These are phyloP conservation scores for Trypanosoma scelopori DNA, from an alignment of 208 protist genomes.

Conservation along the genomic window DNA sequence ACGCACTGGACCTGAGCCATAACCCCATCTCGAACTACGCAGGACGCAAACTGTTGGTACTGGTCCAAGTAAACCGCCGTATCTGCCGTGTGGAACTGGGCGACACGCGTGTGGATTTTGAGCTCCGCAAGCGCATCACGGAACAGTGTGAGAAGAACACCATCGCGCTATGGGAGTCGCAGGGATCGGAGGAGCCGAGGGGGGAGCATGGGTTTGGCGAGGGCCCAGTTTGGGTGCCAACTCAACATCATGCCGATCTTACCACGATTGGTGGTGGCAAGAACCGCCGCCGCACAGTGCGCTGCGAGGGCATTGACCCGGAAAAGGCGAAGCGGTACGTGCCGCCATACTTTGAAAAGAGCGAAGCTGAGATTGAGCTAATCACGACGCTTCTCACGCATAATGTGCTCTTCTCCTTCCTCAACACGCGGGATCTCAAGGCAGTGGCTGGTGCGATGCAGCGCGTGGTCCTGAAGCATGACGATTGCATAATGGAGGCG, in stretches of 20 bases:
- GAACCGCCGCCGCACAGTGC: constrained; percentile 78
- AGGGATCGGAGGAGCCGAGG: constrained; percentile 26
- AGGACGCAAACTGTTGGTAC: constrained; percentile 80
- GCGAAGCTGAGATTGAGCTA: constrained; percentile 66
- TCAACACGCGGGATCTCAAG: constrained; percentile 64
- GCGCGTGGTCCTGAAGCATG: constrained; percentile 64
- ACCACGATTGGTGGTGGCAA: constrained; percentile 70
- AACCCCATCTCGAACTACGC: constrained; percentile 92
- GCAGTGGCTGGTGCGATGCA: constrained; percentile 83
- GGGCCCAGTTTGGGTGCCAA: constrained; percentile 63
- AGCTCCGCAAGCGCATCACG: constrained; percentile 74
- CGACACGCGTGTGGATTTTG: constrained; percentile 87
- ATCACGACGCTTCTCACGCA: constrained; percentile 76
- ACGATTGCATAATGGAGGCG: constrained; percentile 77
- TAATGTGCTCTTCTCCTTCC: constrained; percentile 89
- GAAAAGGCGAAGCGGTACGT: constrained; percentile 83
- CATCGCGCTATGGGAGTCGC: constrained; percentile 60
- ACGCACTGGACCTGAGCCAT: constrained; percentile 75
- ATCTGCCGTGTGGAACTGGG: constrained; percentile 78
- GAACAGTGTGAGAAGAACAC: constrained; percentile 89
- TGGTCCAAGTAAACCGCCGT: constrained; percentile 73
- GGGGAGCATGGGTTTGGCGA: constrained; percentile 69
- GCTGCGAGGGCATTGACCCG: constrained; percentile 73
- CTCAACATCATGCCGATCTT: constrained; percentile 56
- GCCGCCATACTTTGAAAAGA: constrained; percentile 75